A percentile compares a stretch with the other conserved stretches of the same genome.
Conservation (phyloP, 2,329 filamentous ascomycete species). For the Aspergillus latus region DNA sequence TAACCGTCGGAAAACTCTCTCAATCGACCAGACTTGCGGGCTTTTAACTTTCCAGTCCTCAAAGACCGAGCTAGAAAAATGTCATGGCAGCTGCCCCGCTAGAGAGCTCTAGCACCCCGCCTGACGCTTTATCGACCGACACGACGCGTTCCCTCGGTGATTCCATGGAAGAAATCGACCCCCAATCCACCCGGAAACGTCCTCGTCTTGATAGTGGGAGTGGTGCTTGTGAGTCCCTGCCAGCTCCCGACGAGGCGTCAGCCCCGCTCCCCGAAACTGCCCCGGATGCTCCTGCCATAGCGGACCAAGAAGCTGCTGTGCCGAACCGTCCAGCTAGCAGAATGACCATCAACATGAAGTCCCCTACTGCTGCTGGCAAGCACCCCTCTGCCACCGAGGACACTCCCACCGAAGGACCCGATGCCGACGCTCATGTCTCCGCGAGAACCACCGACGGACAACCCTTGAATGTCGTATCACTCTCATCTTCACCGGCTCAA, state of each 20-base stretch:
- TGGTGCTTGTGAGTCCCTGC: constrained; percentile 35
- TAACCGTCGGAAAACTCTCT: background rate
- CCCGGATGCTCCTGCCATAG: constrained; percentile 30
- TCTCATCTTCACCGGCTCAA: constrained; percentile 45
- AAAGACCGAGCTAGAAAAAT: constrained; percentile 34
- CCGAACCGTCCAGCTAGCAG: constrained; percentile 42
- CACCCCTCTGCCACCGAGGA: constrained; percentile 20
- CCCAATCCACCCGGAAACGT: constrained; percentile 46
- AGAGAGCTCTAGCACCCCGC: constrained; percentile 46
- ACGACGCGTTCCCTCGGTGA: constrained; percentile 32
- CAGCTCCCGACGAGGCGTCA: constrained; percentile 28
- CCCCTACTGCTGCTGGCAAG: constrained; percentile 27
- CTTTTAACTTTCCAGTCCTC: constrained; percentile 3
- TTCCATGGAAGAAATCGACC: constrained; percentile 43
- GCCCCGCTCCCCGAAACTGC: constrained; percentile 21
- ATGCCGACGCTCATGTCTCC: constrained; percentile 16
- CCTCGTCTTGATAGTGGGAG: constrained; percentile 50
- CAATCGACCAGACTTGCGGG: background rate
- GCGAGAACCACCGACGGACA: constrained; percentile 22
- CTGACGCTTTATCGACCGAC: constrained; percentile 34
- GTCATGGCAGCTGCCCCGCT: constrained; percentile 48
- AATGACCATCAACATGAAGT: constrained; percentile 51
- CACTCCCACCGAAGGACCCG: constrained; percentile 17
- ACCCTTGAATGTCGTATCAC: constrained; percentile 36
- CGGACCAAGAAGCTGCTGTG: constrained; percentile 30